These are phyloP conservation scores for Fragosphaeria purpurea DNA, from an alignment of 2,329 filamentous ascomycete species.

Conservation along the genomic window DNA sequence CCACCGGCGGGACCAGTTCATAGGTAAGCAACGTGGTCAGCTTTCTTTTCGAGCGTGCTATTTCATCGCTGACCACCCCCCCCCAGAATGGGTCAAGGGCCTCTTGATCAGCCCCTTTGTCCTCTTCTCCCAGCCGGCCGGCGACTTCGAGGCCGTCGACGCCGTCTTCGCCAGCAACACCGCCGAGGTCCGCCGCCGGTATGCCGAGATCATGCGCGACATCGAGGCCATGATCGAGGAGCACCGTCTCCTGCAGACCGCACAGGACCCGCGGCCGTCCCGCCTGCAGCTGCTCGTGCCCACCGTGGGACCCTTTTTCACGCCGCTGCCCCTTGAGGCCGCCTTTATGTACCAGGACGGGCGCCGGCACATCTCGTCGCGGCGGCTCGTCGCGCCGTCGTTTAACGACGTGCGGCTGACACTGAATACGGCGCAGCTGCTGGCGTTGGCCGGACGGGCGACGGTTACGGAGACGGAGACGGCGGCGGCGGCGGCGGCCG, in stretches of 20 bases:
- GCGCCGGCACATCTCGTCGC: constrained; percentile 75
- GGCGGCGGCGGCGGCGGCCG: neutral
- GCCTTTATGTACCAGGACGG: constrained; percentile 87
- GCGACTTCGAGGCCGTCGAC: constrained; percentile 63
- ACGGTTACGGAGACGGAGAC: constrained; percentile 15
- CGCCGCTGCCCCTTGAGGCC: constrained; percentile 71
- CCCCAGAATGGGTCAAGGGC: constrained; percentile 86
- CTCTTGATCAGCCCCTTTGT: constrained; percentile 93
- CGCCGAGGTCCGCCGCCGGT: constrained; percentile 71
- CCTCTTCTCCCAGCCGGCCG: constrained; percentile 87
- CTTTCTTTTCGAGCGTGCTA: neutral
- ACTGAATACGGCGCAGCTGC: constrained; percentile 88
- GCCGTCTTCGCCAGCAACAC: constrained; percentile 61
- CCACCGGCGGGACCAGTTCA: constrained; percentile 83
- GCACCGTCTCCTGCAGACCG: constrained; percentile 67
- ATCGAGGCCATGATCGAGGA: constrained; percentile 87
- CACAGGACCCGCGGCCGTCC: constrained; percentile 56
- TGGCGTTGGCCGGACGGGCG: constrained; percentile 60
- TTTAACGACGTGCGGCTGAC: constrained; percentile 95
- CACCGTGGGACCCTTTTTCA: constrained; percentile 88
- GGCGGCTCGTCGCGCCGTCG: constrained; percentile 87
- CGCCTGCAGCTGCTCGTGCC: constrained; percentile 91
- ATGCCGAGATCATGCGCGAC: constrained; percentile 90
- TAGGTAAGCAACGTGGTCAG: constrained; percentile 22
- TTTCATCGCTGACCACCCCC: neutral